These are phyloP conservation scores for Elaeis guineensis DNA, from an alignment of 176 grass and related monocot species.

Conservation along the genomic window DNA sequence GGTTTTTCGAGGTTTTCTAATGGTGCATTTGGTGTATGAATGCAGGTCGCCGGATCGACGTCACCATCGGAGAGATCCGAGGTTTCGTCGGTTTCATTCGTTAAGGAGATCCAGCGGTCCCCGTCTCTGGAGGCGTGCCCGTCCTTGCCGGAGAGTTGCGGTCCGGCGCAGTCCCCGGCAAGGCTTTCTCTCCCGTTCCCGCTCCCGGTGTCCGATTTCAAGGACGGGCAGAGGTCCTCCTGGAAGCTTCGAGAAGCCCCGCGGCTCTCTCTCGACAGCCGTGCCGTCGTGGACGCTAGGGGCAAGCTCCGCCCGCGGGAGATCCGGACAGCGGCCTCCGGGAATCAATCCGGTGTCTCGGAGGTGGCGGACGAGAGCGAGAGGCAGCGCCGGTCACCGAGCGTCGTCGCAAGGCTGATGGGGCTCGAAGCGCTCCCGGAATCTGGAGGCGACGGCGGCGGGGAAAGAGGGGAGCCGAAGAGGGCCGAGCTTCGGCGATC, in stretches of 20 bases:
- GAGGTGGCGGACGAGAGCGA: constrained; percentile 15
- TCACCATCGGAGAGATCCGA: constrained; percentile 83
- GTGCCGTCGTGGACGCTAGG: constrained; percentile 43
- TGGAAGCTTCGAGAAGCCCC: constrained; percentile 42
- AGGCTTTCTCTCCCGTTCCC: constrained; percentile 44
- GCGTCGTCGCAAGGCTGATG: constrained; percentile 86
- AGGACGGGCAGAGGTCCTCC: neutral
- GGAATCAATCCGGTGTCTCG: constrained; percentile 17
- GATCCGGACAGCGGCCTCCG: constrained; percentile 35
- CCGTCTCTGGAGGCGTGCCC: constrained; percentile 30
- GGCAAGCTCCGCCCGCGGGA: constrained; percentile 64
- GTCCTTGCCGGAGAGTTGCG: neutral
- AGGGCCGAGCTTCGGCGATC: constrained; percentile 55
- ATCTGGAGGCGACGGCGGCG: neutral
- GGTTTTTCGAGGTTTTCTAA: no score
- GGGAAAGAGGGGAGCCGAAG: neutral
- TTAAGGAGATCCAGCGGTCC: constrained; percentile 18
- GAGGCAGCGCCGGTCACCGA: constrained; percentile 55
- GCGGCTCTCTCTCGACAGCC: constrained; percentile 84
- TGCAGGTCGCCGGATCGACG: constrained; percentile 47
- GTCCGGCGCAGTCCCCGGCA: neutral
- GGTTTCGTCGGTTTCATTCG: constrained; percentile 26
- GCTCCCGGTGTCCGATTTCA: constrained; percentile 15
- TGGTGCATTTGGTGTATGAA: no score
- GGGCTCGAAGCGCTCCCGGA: constrained; percentile 65